phyloP scores from a whole-genome alignment of 1,284 basidiomycete species.

The Filobasidium uniguttulatum region DNA sequence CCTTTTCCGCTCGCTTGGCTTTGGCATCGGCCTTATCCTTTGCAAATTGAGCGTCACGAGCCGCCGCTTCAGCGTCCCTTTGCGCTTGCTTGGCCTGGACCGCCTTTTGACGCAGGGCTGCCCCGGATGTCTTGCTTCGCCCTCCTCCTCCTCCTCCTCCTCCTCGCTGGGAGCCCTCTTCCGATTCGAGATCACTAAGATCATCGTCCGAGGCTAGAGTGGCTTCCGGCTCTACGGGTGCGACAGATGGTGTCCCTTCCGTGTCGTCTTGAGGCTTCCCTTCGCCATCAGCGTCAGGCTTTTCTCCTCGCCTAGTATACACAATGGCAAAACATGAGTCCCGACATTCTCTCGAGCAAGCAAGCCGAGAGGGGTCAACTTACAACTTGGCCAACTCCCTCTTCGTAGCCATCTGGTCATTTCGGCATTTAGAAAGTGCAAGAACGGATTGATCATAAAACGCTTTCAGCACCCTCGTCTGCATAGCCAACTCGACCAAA shows the following conservation, averaged over 20 bases:
- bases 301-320: constrained; percentile 35
- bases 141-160: no score
- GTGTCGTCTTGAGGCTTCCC: constrained; percentile 26
- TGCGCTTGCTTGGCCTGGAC: constrained; percentile 32
- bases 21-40: constrained; percentile 25
- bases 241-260: constrained; percentile 38
- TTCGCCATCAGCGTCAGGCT: constrained; percentile 47
- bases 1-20: constrained; percentile 24
- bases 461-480: constrained; percentile 70
- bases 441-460: constrained; percentile 85
- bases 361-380: constrained; percentile 32
- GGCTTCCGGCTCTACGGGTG: not conserved
- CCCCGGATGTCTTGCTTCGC: no score
- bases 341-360: no score
- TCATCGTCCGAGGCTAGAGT: constrained; percentile 10
- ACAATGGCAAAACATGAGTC: constrained; percentile 16
- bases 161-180: not conserved
- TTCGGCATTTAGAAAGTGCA: constrained; percentile 76
- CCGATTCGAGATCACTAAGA: not conserved
- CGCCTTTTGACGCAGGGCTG: constrained; percentile 27
- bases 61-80: constrained; percentile 43
- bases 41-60: constrained; percentile 48
- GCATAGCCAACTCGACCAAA: constrained; percentile 76
- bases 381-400: constrained; percentile 72
- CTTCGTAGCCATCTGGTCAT: constrained; percentile 90